A percentile compares a stretch with the other conserved stretches of the same genome.
Evolutionary conservation across 2,329 filamentous ascomycete genomes (phyloP).

Genomic region (Colletotrichum higginsianum): DNA sequence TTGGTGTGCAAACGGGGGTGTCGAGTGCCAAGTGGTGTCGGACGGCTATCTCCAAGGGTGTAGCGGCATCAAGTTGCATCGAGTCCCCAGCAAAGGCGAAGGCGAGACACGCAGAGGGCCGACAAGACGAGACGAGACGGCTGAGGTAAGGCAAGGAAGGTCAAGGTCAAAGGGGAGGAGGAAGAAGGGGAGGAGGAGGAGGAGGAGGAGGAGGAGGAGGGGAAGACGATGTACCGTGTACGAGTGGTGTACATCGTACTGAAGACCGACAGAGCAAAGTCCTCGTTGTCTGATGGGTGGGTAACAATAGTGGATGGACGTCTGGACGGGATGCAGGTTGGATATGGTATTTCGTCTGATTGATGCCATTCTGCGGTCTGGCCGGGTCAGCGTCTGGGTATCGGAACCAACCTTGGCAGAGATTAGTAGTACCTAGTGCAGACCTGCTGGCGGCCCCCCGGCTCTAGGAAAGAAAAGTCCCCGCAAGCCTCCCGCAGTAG

Average conservation of each 20-base stretch:
- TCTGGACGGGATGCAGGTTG: constrained; percentile 27
- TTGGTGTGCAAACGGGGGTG: constrained; percentile 20
- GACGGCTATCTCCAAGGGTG: constrained; percentile 40
- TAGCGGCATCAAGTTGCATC: constrained; percentile 37
- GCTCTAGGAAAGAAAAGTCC: not conserved
- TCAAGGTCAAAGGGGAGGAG: constrained; percentile 33
- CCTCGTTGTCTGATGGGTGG: constrained; percentile 10
- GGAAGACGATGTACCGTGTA: constrained; percentile 22
- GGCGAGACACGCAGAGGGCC: constrained; percentile 20
- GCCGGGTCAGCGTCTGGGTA: constrained; percentile 13
- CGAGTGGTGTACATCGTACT: not conserved
- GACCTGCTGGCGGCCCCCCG: not conserved
- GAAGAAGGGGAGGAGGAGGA: not conserved
- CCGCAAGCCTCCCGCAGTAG: constrained; percentile 6
- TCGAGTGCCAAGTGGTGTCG: constrained; percentile 34
- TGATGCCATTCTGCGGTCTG: constrained; percentile 39
- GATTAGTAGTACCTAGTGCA: not conserved
- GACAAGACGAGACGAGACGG: constrained; percentile 26
- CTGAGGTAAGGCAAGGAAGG: constrained; percentile 23
- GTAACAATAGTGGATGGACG: constrained; percentile 9
- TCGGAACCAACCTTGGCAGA: constrained; percentile 29
- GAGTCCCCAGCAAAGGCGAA: constrained; percentile 39
- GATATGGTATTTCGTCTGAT: constrained; percentile 39
- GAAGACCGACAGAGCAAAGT: constrained; percentile 1
- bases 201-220: not conserved